phyloP scores from a whole-genome alignment of 2,329 filamentous ascomycete species.

The Penicillium sp. region DNA sequence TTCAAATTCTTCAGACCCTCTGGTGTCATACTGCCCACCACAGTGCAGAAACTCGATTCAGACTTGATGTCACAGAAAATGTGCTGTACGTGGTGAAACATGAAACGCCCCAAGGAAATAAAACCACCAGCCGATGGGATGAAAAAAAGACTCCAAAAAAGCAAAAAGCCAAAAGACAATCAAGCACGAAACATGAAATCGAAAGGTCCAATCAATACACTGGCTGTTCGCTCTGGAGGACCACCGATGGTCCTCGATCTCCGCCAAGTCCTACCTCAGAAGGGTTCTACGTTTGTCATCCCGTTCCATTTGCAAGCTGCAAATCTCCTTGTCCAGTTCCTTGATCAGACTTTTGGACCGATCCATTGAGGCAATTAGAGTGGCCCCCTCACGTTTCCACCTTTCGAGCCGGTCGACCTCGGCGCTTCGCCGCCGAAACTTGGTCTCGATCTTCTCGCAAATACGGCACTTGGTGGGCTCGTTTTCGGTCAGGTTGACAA shows the following conservation, averaged over 20 bases:
- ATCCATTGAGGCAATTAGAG: slow-evolving; percentile 60
- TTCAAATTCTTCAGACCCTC: slow-evolving; percentile 21
- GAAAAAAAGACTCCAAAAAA: slow-evolving; percentile 22
- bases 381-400: slow-evolving; percentile 71
- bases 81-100: slow-evolving; percentile 26
- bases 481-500: slow-evolving; percentile 73
- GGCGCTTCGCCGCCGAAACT: slow-evolving; percentile 71
- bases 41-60: slow-evolving; percentile 29
- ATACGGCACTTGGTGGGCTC: slow-evolving; percentile 71
- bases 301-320: slow-evolving; percentile 62
- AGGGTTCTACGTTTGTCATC: slow-evolving; percentile 38
- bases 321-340: slow-evolving; percentile 68
- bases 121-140: slow-evolving; percentile 11
- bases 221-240: slow-evolving; percentile 14
- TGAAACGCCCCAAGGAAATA: slow-evolving; percentile 21
- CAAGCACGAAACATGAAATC: slow-evolving; percentile 9
- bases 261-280: slow-evolving; percentile 20
- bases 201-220: slow-evolving; percentile 18
- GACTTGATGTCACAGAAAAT: slow-evolving; percentile 28
- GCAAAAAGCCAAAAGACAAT: slow-evolving; percentile 14
- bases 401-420: slow-evolving; percentile 73
- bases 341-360: slow-evolving; percentile 73
- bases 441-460: slow-evolving; percentile 87
- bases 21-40: slow-evolving; percentile 14
- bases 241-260: slow-evolving; percentile 8